phyloP scores from a whole-genome alignment of 805 yeast species.

The Suhomyces pyralidae region DNA sequence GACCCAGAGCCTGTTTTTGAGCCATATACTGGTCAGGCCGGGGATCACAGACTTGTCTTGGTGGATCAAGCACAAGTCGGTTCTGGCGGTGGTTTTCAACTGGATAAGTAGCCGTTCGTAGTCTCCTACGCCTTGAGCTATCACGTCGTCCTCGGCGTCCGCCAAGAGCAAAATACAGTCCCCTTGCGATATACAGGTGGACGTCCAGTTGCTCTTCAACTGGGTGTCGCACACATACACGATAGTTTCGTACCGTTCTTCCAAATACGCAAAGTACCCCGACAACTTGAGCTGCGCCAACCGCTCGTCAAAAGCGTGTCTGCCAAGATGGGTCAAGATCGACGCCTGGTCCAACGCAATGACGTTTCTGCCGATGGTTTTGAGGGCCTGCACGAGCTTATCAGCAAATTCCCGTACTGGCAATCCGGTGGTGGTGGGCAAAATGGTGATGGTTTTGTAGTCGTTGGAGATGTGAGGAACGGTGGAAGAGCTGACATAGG shows the following conservation, averaged over 20 bases:
- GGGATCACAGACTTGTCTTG: conserved; percentile 79
- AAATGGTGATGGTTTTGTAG: conserved; percentile 78
- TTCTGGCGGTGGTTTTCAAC: conserved; percentile 78
- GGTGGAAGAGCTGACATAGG: conserved; percentile 31
- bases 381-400: conserved; percentile 65
- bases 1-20: conserved; percentile 84
- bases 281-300: conserved; percentile 80
- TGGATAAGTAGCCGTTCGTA: conserved; percentile 75
- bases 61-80: conserved; percentile 82
- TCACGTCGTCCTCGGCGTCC: conserved; percentile 63
- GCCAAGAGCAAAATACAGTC: conserved; percentile 90
- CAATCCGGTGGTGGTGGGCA: conserved; percentile 77
- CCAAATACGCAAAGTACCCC: conserved; percentile 87
- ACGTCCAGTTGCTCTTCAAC: conserved; percentile 82
- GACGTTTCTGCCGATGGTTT: conserved; percentile 67
- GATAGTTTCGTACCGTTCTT: conserved; percentile 84
- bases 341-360: conserved; percentile 82
- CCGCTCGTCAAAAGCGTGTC: conserved; percentile 84
- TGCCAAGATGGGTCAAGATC: conserved; percentile 75
- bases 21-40: conserved; percentile 83
- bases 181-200: conserved; percentile 90
- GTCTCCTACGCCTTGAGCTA: conserved; percentile 72
- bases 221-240: conserved; percentile 87
- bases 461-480: conserved; percentile 38
- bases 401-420: conserved; percentile 86